Evolutionary conservation across 768 basidiomycete species (phyloP).

Genomic region (Tephrocybe sp.): DNA sequence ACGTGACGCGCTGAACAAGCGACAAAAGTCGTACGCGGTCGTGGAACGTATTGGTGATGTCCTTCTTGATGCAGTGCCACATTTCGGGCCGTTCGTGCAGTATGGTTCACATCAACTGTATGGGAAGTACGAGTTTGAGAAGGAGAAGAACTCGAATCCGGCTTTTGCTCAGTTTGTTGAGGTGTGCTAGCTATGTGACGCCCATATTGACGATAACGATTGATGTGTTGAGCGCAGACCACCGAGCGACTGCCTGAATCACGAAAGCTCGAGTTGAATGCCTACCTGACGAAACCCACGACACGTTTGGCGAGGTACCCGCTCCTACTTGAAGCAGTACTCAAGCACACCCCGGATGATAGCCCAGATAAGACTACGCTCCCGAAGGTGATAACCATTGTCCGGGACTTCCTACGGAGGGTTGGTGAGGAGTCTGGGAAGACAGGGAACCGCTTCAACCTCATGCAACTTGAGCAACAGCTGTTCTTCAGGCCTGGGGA

Average conservation of each 20-base stretch:
- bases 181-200: slow-evolving; percentile 43
- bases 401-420: slow-evolving; percentile 80
- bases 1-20: slow-evolving; percentile 91
- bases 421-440: slow-evolving; percentile 95
- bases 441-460: slow-evolving; percentile 94
- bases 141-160: slow-evolving; percentile 92
- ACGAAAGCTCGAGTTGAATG: slow-evolving; percentile 94
- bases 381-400: slow-evolving; percentile 71
- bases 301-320: slow-evolving; percentile 98
- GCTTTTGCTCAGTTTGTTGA: slow-evolving; percentile 96
- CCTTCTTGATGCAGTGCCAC: slow-evolving; percentile 80
- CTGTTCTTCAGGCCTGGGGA: slow-evolving; percentile 88
- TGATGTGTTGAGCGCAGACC: slow-evolving; percentile 41
- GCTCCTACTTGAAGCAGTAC: slow-evolving; percentile 84
- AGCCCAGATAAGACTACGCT: slow-evolving; percentile 81
- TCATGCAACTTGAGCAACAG: slow-evolving; percentile 91
- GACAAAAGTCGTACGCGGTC: slow-evolving; percentile 93
- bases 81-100: slow-evolving; percentile 90
- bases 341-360: slow-evolving; percentile 90
- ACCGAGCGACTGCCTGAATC: slow-evolving; percentile 94
- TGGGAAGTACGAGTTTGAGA: slow-evolving; percentile 99
- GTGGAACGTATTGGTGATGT: slow-evolving; percentile 93
- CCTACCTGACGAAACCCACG: slow-evolving; percentile 97
- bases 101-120: slow-evolving; percentile 97
- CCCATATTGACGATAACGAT: background rate